These are phyloP conservation scores for Apiospora sp. DNA, from an alignment of 2,329 filamentous ascomycete genomes.

Conservation along the genomic window DNA sequence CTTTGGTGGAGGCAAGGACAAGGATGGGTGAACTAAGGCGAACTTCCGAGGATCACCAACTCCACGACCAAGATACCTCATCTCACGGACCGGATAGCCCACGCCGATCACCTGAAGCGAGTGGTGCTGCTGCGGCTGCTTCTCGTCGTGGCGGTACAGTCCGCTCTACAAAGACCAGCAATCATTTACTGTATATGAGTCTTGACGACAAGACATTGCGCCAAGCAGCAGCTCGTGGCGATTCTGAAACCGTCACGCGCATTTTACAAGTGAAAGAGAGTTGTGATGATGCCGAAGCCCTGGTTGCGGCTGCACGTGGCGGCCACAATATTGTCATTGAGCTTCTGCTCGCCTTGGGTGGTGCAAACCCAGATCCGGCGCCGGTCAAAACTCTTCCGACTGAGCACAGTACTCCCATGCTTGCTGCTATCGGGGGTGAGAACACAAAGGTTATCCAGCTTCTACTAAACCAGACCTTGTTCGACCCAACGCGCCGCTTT, in stretches of 20 bases:
- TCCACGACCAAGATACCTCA: conserved; percentile 58
- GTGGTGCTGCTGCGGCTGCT: conserved; percentile 40
- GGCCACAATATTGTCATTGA: conserved; percentile 90
- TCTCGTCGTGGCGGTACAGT: conserved; percentile 62
- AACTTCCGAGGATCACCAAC: conserved; percentile 66
- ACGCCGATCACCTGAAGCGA: conserved; percentile 60
- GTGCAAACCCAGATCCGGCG: conserved; percentile 72
- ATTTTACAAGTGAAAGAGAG: conserved; percentile 68
- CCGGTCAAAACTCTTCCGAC: conserved; percentile 65
- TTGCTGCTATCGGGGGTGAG: conserved; percentile 89
- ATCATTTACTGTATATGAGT: conserved; percentile 69
- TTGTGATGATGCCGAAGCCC: conserved; percentile 80
- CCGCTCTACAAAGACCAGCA: conserved; percentile 69
- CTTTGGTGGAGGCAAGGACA: conserved; percentile 68
- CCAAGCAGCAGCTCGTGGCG: conserved; percentile 66
- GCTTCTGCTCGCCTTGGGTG: conserved; percentile 74
- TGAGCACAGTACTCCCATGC: conserved; percentile 89
- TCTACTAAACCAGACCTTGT: conserved; percentile 76
- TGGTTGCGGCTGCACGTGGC: conserved; percentile 90
- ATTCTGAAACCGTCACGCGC: conserved; percentile 67
- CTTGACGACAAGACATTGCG: conserved; percentile 69
- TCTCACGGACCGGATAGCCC: conserved; percentile 67
- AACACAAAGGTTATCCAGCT: conserved; percentile 87
- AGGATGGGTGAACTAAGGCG: conserved; percentile 61
- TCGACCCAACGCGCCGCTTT: conserved; percentile 82